Evolutionary conservation across 768 basidiomycete species (phyloP).

Genomic region (Nidularia pulvinata): DNA sequence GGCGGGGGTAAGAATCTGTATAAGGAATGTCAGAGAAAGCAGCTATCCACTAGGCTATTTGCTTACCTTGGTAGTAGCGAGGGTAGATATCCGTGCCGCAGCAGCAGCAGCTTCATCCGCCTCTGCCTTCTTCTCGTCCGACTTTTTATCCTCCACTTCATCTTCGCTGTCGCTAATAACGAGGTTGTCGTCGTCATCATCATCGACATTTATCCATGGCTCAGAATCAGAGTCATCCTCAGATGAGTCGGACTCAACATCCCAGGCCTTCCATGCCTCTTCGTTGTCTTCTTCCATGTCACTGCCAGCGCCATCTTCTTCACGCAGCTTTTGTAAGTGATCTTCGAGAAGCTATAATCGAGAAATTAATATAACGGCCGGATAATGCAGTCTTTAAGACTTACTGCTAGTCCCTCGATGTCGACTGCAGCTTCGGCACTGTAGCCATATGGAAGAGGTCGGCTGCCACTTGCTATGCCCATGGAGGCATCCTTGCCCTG

Average conservation of each 20-base stretch:
- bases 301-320: conserved; percentile 49
- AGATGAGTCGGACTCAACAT: conserved; percentile 71
- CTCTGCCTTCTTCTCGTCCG: conserved; percentile 21
- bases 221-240: conserved; percentile 55
- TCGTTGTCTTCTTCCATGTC: conserved; percentile 53
- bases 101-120: conserved; percentile 13
- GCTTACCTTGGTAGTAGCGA: conserved; percentile 80
- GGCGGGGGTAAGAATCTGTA: conserved; percentile 93
- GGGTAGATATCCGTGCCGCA: conserved; percentile 48
- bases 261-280: conserved; percentile 88
- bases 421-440: conserved; percentile 70
- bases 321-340: conserved; percentile 71
- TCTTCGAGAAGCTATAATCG: conserved; percentile 77
- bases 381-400: conserved; percentile 19
- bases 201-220: conserved; percentile 85
- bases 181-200: conserved; percentile 61
- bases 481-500: conserved; percentile 93
- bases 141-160: conserved; percentile 55
- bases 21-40: background rate
- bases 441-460: conserved; percentile 85
- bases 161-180: conserved; percentile 90
- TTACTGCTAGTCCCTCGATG: conserved; percentile 87
- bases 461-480: conserved; percentile 58
- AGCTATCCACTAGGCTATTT: background rate
- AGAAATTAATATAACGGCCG: conserved; percentile 1